A percentile compares a stretch with the other conserved stretches of the same genome.
Conservation (phyloP, 1,284 basidiomycete species). For the Boletus sp. region DNA sequence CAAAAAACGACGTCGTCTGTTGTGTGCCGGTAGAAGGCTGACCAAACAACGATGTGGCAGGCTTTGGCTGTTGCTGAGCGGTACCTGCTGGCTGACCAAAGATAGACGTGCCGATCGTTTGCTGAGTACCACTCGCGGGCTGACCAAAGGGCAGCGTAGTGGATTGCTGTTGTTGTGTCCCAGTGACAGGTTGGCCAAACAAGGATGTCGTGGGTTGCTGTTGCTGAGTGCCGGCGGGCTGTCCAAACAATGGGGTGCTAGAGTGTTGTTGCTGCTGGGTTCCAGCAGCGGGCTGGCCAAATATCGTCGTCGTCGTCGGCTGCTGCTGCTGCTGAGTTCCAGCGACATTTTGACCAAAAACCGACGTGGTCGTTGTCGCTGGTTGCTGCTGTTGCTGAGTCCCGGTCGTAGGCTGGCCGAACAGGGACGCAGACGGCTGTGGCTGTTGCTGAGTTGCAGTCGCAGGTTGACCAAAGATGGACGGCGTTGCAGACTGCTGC, state of each 20-base stretch:
- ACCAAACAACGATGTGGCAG: constrained; percentile 31
- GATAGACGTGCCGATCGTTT: constrained; percentile 29
- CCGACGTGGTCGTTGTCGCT: constrained; percentile 25
- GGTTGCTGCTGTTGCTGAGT: constrained; percentile 18
- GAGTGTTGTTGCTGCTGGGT: constrained; percentile 22
- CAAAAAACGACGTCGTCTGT: constrained; percentile 40
- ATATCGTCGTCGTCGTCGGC: constrained; percentile 30
- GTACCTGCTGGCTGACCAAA: constrained; percentile 32
- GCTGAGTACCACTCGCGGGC: constrained; percentile 26
- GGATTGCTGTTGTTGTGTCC: constrained; percentile 30
- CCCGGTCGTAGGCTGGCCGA: constrained; percentile 20
- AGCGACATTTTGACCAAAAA: constrained; percentile 26
- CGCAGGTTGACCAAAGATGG: constrained; percentile 31
- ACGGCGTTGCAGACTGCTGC: constrained; percentile 18
- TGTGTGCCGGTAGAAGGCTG: constrained; percentile 26
- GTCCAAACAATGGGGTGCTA: constrained; percentile 31
- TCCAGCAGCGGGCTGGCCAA: constrained; percentile 37
- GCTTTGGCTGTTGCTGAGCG: constrained; percentile 35
- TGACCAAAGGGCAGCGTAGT: constrained; percentile 42
- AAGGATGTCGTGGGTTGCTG: constrained; percentile 29
- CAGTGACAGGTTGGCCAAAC: constrained; percentile 41
- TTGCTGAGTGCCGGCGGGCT: constrained; percentile 21
- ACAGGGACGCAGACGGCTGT: constrained; percentile 26
- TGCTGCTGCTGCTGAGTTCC: constrained; percentile 21
- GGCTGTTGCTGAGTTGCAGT: constrained; percentile 18